These are phyloP conservation scores for Colletotrichum sp. DNA, from an alignment of 2,329 filamentous ascomycete species.

Conservation along the genomic window DNA sequence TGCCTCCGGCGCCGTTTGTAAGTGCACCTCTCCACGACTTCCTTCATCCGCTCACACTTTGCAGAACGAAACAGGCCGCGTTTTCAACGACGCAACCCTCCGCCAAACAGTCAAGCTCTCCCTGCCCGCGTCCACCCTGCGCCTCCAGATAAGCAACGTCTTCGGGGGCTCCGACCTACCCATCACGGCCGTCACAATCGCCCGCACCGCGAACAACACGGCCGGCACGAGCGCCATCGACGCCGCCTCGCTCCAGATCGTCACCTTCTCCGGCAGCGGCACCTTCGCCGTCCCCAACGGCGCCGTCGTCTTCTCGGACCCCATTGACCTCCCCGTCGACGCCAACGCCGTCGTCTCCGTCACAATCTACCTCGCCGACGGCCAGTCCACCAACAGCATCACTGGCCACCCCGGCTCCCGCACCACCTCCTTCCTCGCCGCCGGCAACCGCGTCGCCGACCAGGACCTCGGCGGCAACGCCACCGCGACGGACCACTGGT, in stretches of 20 bases:
- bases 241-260: slow-evolving; percentile 46
- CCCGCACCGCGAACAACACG: slow-evolving; percentile 53
- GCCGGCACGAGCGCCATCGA: slow-evolving; percentile 56
- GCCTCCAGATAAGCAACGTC: slow-evolving; percentile 65
- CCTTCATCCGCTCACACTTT: slow-evolving; percentile 2
- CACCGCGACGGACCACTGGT: slow-evolving; percentile 54
- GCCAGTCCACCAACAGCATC: slow-evolving; percentile 58
- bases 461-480: slow-evolving; percentile 37
- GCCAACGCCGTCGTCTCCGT: slow-evolving; percentile 56
- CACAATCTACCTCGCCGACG: slow-evolving; percentile 61
- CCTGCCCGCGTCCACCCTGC: slow-evolving; percentile 55
- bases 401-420: slow-evolving; percentile 67
- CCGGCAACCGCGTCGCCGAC: slow-evolving; percentile 54
- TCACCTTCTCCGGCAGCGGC: slow-evolving; percentile 60
- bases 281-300: slow-evolving; percentile 58
- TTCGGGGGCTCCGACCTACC: slow-evolving; percentile 63
- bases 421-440: slow-evolving; percentile 58
- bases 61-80: slow-evolving; percentile 54
- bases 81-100: slow-evolving; percentile 64
- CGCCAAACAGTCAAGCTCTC: slow-evolving; percentile 66
- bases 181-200: slow-evolving; percentile 62
- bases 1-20: slow-evolving; percentile 62
- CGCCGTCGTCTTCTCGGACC: slow-evolving; percentile 63
- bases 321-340: slow-evolving; percentile 54
- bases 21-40: slow-evolving; percentile 24